Percentiles rank a stretch among this genome's conserved stretches.
These are phyloP conservation scores for Camellia granthamiana DNA, from an alignment of 148 eudicot genomes.

Conservation along the genomic window DNA sequence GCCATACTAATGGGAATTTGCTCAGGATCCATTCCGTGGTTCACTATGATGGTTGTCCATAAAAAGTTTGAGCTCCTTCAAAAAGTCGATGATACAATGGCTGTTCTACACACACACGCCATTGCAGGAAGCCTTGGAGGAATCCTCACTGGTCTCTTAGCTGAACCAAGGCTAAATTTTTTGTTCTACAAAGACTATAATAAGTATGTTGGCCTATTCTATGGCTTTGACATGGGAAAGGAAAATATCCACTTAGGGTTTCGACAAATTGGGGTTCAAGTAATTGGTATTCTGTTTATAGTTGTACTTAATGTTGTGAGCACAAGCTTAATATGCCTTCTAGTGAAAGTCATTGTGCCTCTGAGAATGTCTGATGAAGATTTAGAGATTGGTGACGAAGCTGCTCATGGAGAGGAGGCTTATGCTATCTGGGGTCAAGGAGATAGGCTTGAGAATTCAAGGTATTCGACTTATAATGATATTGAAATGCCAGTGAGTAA, in stretches of 20 bases:
- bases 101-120: conserved; percentile 38
- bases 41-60: conserved; percentile 40
- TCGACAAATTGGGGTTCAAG: conserved; percentile 17
- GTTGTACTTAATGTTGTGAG: conserved; percentile 9
- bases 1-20: conserved; percentile 34
- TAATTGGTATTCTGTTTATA: conserved; percentile 15
- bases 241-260: conserved; percentile 8
- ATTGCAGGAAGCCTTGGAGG: conserved; percentile 36
- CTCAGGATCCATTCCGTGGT: conserved; percentile 35
- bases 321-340: conserved; percentile 18
- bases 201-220: conserved; percentile 18
- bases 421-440: conserved; percentile 24
- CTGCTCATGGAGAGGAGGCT: conserved; percentile 25
- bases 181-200: conserved; percentile 14
- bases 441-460: conserved; percentile 13
- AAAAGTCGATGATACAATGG: conserved; percentile 38
- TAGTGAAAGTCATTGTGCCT: conserved; percentile 21
- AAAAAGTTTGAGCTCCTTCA: conserved; percentile 31
- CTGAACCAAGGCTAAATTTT: conserved; percentile 18
- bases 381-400: conserved; percentile 24
- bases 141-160: conserved; percentile 30
- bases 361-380: conserved; percentile 23
- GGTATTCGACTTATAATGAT: conserved; percentile 4
- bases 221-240: conserved; percentile 1
- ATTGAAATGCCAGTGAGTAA: not conserved